Percentiles rank a stretch among this genome's conserved stretches.
phyloP scores from a whole-genome alignment of 805 yeast genomes.

The Wickerhamomyces bisporus region DNA sequence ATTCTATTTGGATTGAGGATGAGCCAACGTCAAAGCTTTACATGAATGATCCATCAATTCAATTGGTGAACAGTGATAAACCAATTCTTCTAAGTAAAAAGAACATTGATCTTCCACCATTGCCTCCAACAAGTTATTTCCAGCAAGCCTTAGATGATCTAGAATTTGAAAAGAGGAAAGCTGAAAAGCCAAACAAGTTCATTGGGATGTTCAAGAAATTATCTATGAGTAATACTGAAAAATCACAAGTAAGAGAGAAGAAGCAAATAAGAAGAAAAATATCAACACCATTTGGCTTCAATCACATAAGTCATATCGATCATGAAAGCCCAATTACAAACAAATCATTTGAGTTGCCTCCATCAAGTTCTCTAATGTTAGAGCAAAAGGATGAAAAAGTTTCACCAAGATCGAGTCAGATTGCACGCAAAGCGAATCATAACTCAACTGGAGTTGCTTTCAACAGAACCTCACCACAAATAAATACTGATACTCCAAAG shows the following conservation, averaged over 20 bases:
- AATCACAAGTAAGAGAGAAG: background rate
- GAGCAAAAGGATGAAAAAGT: background rate
- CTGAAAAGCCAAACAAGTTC: slow-evolving; percentile 21
- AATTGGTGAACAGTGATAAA: slow-evolving; percentile 28
- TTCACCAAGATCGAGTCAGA: background rate
- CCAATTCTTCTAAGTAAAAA: slow-evolving; percentile 29
- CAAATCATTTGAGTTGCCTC: slow-evolving; percentile 12
- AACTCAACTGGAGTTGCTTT: slow-evolving; percentile 12
- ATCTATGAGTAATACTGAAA: slow-evolving; percentile 18
- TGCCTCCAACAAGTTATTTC: slow-evolving; percentile 25
- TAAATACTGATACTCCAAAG: background rate
- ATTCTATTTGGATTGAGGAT: slow-evolving; percentile 39
- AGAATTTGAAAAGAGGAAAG: slow-evolving; percentile 1
- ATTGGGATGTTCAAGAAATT: slow-evolving; percentile 27
- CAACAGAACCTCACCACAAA: slow-evolving; percentile 17
- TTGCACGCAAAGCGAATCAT: background rate
- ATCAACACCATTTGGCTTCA: slow-evolving; percentile 35
- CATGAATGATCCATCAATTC: slow-evolving; percentile 26
- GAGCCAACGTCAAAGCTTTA: slow-evolving; percentile 31
- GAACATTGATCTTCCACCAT: slow-evolving; percentile 33
- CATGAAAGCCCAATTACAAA: slow-evolving; percentile 18
- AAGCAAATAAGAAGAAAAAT: slow-evolving; percentile 19
- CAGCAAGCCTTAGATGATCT: slow-evolving; percentile 5
- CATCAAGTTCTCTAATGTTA: background rate
- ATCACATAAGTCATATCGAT: slow-evolving; percentile 36